phyloP scores from a whole-genome alignment of 805 yeast genomes.

The Yueomyces sp. region DNA sequence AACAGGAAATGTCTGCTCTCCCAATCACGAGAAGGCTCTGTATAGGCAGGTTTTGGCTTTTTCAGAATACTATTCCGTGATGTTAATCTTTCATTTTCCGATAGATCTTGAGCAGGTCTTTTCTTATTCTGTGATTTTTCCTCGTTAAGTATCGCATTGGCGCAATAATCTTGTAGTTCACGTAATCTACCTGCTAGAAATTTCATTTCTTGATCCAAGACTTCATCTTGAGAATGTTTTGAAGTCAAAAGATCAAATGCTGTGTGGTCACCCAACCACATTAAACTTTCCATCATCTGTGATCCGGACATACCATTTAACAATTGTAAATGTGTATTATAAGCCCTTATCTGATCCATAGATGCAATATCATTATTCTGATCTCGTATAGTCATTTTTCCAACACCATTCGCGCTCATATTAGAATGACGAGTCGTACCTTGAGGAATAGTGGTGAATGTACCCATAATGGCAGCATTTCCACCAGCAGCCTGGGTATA shows the following conservation, averaged over 20 bases:
- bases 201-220: conserved; percentile 11
- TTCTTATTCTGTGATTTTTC: neutral
- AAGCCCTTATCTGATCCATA: conserved; percentile 19
- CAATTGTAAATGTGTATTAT: conserved; percentile 17
- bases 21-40: neutral
- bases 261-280: neutral
- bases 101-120: neutral
- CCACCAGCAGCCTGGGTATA: neutral
- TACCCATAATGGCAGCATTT: neutral
- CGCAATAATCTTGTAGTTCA: conserved; percentile 5
- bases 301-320: conserved; percentile 5
- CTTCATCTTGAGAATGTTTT: conserved; percentile 10
- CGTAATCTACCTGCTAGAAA: conserved; percentile 7
- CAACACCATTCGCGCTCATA: neutral
- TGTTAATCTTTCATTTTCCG: too few species aligned
- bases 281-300: neutral
- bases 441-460: neutral
- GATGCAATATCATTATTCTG: conserved; percentile 12
- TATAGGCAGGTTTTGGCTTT: neutral
- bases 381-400: neutral
- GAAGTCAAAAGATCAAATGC: conserved; percentile 7
- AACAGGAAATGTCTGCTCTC: conserved; percentile 3
- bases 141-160: neutral
- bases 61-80: too few species aligned
- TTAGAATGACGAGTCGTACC: neutral